Conservation (phyloP, 2,329 filamentous ascomycete genomes). For the Exophiala sp. region DNA sequence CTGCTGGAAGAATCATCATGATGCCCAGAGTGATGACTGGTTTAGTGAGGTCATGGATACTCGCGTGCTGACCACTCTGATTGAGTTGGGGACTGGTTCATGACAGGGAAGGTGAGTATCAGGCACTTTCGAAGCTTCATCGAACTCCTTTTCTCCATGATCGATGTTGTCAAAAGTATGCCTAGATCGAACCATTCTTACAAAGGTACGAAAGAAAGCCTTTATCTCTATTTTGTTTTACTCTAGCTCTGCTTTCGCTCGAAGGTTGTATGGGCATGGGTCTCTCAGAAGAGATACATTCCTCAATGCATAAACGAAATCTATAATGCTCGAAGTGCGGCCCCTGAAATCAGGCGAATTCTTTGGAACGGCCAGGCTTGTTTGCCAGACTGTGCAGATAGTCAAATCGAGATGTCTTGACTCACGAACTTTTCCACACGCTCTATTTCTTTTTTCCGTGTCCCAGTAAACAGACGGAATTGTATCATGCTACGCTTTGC, state of each 20-base stretch:
- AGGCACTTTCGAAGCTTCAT: slow-evolving; percentile 30
- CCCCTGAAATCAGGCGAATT: background rate
- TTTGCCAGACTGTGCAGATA: too few species aligned
- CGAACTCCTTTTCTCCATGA: slow-evolving; percentile 21
- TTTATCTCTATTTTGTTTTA: slow-evolving; percentile 6
- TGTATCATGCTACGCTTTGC: background rate
- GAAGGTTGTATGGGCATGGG: slow-evolving; percentile 9
- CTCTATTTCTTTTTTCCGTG: background rate
- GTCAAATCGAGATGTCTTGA: background rate
- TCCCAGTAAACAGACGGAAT: background rate
- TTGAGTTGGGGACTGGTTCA: background rate
- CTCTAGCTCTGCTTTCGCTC: slow-evolving; percentile 5
- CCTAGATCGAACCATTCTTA: slow-evolving; percentile 54
- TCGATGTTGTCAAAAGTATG: slow-evolving; percentile 28
- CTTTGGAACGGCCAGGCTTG: background rate
- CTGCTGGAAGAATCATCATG: background rate
- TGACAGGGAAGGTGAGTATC: background rate
- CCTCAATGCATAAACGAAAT: background rate
- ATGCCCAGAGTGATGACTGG: background rate
- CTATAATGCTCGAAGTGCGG: too few species aligned
- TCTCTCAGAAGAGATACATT: slow-evolving; percentile 23
- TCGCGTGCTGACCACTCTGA: background rate
- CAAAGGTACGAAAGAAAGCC: slow-evolving; percentile 1
- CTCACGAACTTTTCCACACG: background rate
- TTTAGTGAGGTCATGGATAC: background rate